Conservation (phyloP, 139 green algal genomes). For the Trebouxia sp. region DNA sequence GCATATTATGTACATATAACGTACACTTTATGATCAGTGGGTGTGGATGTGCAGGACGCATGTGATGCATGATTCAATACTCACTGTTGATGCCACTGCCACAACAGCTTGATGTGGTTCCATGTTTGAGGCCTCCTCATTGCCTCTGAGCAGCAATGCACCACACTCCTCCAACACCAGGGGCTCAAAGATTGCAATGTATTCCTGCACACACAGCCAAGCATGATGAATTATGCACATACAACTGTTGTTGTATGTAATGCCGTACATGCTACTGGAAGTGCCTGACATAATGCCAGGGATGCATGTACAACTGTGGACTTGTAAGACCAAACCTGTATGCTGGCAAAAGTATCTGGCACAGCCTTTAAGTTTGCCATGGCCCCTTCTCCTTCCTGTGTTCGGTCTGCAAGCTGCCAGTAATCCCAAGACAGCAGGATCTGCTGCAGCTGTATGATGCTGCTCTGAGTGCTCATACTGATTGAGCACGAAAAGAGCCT, state of each 20-base stretch:
- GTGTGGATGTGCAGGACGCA: no score
- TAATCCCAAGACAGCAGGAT: constrained; percentile 84
- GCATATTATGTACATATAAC: no score
- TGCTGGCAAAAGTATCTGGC: constrained; percentile 48
- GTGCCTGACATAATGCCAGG: not conserved
- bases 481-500: no score
- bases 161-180: constrained; percentile 85
- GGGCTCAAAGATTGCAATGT: constrained; percentile 69
- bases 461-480: not conserved
- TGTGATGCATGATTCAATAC: no score
- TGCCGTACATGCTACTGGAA: not conserved
- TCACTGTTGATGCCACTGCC: not conserved
- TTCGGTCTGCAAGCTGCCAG: constrained; percentile 62
- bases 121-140: constrained; percentile 62
- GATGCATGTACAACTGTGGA: not conserved
- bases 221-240: not conserved
- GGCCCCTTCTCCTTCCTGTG: constrained; percentile 29
- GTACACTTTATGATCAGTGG: no score
- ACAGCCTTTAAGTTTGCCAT: constrained; percentile 45
- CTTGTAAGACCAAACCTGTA: constrained; percentile 36
- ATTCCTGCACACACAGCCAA: constrained; percentile 36
- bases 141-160: constrained; percentile 68
- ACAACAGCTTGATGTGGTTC: constrained; percentile 6
- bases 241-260: not conserved
- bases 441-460: constrained; percentile 49